Base-by-base conservation (phyloP, 352 stramenopile species). In the Pythium utonaiense region DNA sequence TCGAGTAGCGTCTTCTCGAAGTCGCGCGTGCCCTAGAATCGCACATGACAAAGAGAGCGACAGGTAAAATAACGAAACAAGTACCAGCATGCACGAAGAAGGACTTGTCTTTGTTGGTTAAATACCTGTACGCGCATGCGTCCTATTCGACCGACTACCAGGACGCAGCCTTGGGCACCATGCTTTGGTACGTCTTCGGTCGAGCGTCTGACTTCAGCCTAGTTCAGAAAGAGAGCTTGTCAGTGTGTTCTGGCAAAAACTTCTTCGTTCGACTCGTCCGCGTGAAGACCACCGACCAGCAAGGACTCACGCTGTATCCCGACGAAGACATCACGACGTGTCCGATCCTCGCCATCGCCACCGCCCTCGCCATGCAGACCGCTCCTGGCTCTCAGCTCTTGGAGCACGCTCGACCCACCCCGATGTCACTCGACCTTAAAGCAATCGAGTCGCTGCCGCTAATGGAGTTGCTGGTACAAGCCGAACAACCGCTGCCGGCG, bases 111-210 rank as follows among this genome's bases (percentile, higher is more conserved):
- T 44, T 44, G 36, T 17, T 44, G 10, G 22, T 44, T 13, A 2
- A 21, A 3, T 21, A 44, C 1, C 3, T 44, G 13, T 44, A 44
- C 14, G 6, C 48, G 3, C 2, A 25, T 25, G 27, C 48, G 3
- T 17, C 48, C 6, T 24, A 3, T 21, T 1, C 48, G 4, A 25
- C 44, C 0, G 60, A 67, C 31, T 62, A 62, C 34, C 64, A 70
- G 12, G 65, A 69, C 28, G 56, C 59, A 17, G 62, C 59, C 3
- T 7, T 73, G 25, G 16, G 72, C 33, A 56, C 41, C 14, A 12
- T 69, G 3, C 14, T 69, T 3, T 77, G 69, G 50, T 72, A 62
- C 40, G 38, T 70, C 8, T 75, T 72, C 27, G 68, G 57, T 0
- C 57, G 68, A 3, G 68, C 64, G 4, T 75, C 68, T 2, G 64